Base-by-base conservation (phyloP, 192 early-diverging fungal species). In the Allomyces macrogynus region DNA sequence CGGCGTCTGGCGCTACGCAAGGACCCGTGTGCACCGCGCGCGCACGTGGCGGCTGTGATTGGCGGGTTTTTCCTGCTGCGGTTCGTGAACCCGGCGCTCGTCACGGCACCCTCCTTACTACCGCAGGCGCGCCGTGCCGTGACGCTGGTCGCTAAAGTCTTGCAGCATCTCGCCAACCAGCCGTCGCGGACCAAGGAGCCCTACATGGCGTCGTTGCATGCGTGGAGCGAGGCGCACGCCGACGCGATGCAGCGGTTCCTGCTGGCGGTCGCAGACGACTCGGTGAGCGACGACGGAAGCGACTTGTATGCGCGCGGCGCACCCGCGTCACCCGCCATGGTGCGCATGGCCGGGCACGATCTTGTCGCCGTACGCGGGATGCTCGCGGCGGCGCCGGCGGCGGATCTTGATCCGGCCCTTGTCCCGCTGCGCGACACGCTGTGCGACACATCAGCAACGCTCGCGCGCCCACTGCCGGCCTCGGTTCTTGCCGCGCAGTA, bases 31-130 rank as follows among this genome's bases (percentile, higher is more conserved):
- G 87, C 88, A 14, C 81, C 89, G 9, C 90, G 93, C 64, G 80
- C 83, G 62, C 86, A 88, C 10, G 87, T 93, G 26, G 90, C 91
- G 71, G 93, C 95, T 61, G 75, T 95, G 26, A 94, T 97, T 75
- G 95, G 95, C 43, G 93, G 92, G 11, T 95, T 97, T 73, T 97
- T 97, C 68, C 90, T 97, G 66, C 76, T 97, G 69, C 86, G 95
- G 42, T 97, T 93, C 73, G 80, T 97, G 66, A 97, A 97, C 71
- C 95, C 95, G n/a, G 92, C 95, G 0, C 90, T 97, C 67, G 92
- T 97, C 61, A 92, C 93, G 1, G 91, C 95, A 8, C 84, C 78
- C 62, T 80, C 84, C 49, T 89, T 92, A 4, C 79, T 84, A 24
- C 80, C 83, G 68, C 76, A 86, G 40, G 89, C 90, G 22, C 79